Evolutionary conservation across 108 stramenopile species (phyloP).

Genomic region (Phaeodactylum tricornutum): DNA sequence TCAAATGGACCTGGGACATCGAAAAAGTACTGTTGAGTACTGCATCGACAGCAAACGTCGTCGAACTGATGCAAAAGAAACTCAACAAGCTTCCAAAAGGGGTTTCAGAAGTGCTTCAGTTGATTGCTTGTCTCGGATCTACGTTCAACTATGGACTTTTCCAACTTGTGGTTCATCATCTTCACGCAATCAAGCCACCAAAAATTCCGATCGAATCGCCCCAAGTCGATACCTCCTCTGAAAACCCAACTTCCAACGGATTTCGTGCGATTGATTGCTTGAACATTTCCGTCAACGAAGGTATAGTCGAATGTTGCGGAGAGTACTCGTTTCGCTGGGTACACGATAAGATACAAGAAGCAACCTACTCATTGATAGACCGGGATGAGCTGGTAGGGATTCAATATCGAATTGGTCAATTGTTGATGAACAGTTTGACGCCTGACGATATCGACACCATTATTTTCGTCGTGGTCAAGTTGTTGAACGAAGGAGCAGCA

Average conservation of each 20-base stretch:
- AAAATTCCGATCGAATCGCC: not conserved
- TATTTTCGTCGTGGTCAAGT: slow-evolving; percentile 8
- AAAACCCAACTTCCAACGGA: not conserved
- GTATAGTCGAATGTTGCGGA: not conserved
- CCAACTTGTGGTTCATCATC: not conserved
- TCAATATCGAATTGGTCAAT: not conserved
- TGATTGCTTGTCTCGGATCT: slow-evolving; percentile 36
- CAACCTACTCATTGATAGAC: not conserved
- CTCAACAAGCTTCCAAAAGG: slow-evolving; percentile 13
- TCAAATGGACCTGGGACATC: slow-evolving; percentile 46
- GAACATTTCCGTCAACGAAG: not conserved
- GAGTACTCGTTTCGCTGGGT: not conserved
- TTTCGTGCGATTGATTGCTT: not conserved
- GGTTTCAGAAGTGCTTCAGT: slow-evolving; percentile 11
- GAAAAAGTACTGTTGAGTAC: slow-evolving; percentile 12
- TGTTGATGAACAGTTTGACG: not conserved
- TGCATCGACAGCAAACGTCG: slow-evolving; percentile 34
- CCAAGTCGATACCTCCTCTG: not conserved
- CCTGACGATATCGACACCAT: not conserved
- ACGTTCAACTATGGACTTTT: not conserved
- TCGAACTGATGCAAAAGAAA: slow-evolving; percentile 27
- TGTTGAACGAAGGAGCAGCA: not conserved
- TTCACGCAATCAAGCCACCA: not conserved
- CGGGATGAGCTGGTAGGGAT: not conserved
- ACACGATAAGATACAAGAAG: slow-evolving; percentile 4